A percentile compares a stretch with the other conserved stretches of the same genome.
Evolutionary conservation across 352 stramenopile genomes (phyloP).

Genomic region (Aphanomyces astaci): DNA sequence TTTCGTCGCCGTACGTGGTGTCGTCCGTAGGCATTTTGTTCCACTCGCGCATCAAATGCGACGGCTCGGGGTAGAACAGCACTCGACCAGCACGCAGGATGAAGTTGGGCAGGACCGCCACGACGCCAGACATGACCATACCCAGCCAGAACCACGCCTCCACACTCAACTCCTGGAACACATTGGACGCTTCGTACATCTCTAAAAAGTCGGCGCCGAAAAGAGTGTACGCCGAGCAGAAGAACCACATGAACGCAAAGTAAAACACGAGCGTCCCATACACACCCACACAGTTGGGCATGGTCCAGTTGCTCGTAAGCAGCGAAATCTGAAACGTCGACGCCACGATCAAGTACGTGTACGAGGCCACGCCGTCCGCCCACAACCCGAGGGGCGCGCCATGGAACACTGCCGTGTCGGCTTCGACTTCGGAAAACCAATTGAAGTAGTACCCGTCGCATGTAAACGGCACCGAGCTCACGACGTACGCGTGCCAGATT

Average conservation of each 20-base stretch:
- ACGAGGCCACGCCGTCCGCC: conserved; percentile 70
- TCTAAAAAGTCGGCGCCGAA: conserved; percentile 75
- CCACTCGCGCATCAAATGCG: conserved; percentile 85
- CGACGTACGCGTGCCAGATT: conserved; percentile 83
- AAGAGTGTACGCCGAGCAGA: conserved; percentile 67
- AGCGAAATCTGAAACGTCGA: conserved; percentile 78
- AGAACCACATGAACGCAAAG: conserved; percentile 79
- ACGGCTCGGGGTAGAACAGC: conserved; percentile 83
- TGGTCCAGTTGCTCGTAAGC: conserved; percentile 87
- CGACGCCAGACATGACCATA: conserved; percentile 48
- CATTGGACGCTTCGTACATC: conserved; percentile 26
- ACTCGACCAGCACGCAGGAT: conserved; percentile 78
- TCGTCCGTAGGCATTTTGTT: conserved; percentile 33
- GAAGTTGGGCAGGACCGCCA: conserved; percentile 73
- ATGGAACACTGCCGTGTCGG: conserved; percentile 48
- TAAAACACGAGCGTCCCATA: conserved; percentile 81
- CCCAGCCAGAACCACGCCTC: conserved; percentile 83
- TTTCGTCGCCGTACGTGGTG: background rate
- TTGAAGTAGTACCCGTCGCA: conserved; percentile 74
- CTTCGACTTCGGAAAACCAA: conserved; percentile 57
- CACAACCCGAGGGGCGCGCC: conserved; percentile 68
- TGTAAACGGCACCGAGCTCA: conserved; percentile 79
- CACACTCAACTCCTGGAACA: conserved; percentile 40
- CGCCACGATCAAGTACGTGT: conserved; percentile 80
- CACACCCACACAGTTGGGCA: conserved; percentile 57